Evolutionary conservation across 2,329 filamentous ascomycete genomes (phyloP), one percentile per base, ranked within the genome.

Genomic region (Cucurbitaria berberidis): DNA sequence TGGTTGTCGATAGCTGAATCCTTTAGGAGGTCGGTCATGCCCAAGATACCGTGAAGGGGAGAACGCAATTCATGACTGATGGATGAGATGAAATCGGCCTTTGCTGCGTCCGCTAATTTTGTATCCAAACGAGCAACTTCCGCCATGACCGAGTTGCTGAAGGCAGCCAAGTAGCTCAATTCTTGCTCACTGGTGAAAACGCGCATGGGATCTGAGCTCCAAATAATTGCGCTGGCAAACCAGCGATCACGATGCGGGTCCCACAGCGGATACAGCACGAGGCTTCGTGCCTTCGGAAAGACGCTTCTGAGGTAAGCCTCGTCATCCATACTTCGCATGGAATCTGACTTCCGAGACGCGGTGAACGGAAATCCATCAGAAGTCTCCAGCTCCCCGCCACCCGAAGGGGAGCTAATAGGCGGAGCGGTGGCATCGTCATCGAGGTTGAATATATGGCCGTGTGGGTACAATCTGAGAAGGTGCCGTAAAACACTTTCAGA

Each of bases 1-100:
- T 73, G 68, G 18, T 56, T 53, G 15, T 74, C 70, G 9, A 71
- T 64, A 7, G 48, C n/a, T 1, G 70, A 70, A 22, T 72, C 69
- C 42, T 70, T 69, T 3, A 75, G 55, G 7, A 75, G 48, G 51
- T 74, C 72, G 7, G 64, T 69, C 60, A 72, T 72, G 0, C 82
- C 80, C 0, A 87, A 70, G 27, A 87, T 81, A 2, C 85, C 85
- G 49, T 88, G 85, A 0, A 88, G 73, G 0, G 85, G 85, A 1
- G 82, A 85, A 4, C 85, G 77, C 13, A 88, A 70, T 63, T 88
- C 85, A 61, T 88, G 85, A 3, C 82, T 85, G 5, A 88, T 80
- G 1, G 82, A 86, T 0, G 82, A 81, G 7, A 88, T 78, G 30
- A 86, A 81, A 51, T 86, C 83, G 1, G 80, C 80, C 64, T 86